These are phyloP conservation scores for Murraya paniculata DNA, from an alignment of 345 rosid genomes.

Conservation along the genomic window DNA sequence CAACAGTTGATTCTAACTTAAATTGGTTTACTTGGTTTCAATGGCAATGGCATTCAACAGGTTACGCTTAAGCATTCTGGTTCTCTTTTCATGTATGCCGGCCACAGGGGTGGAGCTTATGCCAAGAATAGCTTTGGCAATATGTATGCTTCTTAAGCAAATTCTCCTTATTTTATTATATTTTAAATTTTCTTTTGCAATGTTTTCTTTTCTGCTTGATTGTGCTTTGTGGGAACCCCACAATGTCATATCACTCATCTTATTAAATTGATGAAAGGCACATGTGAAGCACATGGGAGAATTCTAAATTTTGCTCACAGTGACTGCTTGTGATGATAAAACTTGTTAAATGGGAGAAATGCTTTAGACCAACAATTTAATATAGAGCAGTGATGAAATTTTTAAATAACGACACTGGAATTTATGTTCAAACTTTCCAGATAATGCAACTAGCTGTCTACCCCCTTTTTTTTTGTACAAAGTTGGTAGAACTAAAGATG, in stretches of 20 bases:
- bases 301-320: background rate
- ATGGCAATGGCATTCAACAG: conserved; percentile 40
- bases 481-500: background rate
- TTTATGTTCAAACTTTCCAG: background rate
- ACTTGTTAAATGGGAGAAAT: background rate
- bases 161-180: background rate
- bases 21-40: conserved; percentile 1
- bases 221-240: background rate
- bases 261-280: background rate
- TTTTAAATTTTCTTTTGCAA: background rate
- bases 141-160: conserved; percentile 48
- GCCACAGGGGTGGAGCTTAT: conserved; percentile 90
- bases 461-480: background rate
- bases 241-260: background rate
- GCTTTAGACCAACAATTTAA: background rate
- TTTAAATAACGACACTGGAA: background rate
- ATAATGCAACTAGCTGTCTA: background rate
- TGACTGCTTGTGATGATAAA: background rate
- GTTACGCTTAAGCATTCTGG: conserved; percentile 97
- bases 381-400: background rate
- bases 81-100: conserved; percentile 97
- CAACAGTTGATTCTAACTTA: conserved; percentile 6
- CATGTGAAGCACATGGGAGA: background rate
- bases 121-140: conserved; percentile 99
- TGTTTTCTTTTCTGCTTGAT: background rate